Evolutionary conservation across 2,329 filamentous ascomycete species (phyloP), one percentile per base, ranked within the genome.

Genomic region (Pezicula carpinea): DNA sequence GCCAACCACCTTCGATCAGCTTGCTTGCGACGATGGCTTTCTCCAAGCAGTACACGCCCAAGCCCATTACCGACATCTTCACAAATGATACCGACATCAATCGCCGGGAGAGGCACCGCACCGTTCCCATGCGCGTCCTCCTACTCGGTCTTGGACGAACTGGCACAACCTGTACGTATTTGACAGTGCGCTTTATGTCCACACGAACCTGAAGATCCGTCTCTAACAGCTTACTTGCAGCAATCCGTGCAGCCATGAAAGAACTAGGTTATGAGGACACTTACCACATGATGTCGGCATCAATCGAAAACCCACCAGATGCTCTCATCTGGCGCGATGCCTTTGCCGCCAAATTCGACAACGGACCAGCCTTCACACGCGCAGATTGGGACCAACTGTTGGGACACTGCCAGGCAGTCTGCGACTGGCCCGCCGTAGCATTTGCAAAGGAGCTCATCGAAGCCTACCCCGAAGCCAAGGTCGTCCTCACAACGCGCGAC

Each of bases 201-300:
- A 11, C 11, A n/a, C n/a, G 13, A 23, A 18, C 19, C 6, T 15
- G 18, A 35, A 35, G 18, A 35, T 19, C 33, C 14, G 6, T 5
- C 22, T 14, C 19, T 22, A n/a, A 14, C 38, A 23, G 26, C 23
- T 23, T 17, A 23, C 22, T 40, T 40, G 19, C 47, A 82, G 79
- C 82, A 36, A 77, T 87, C 60, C 75, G 82, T 51, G 77, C 75
- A 36, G 83, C 84, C 17, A 75, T 87, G 62, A 76, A 82, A 60
- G 71, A 79, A 56, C 73, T 87, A 34, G 83, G 83, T 52, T 86
- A 82, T 63, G 70, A 77, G 57, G 80, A 85, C 64, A 83, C 79
- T 50, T 87, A 87, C 72, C 84, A 87, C 70, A 85, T 85, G 82
- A 83, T 85, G 79, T 82, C 76, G 58, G 80, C 77, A 54, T 80